Conservation (phyloP, 2,329 filamentous ascomycete genomes). For the Colletotrichum incanum region DNA sequence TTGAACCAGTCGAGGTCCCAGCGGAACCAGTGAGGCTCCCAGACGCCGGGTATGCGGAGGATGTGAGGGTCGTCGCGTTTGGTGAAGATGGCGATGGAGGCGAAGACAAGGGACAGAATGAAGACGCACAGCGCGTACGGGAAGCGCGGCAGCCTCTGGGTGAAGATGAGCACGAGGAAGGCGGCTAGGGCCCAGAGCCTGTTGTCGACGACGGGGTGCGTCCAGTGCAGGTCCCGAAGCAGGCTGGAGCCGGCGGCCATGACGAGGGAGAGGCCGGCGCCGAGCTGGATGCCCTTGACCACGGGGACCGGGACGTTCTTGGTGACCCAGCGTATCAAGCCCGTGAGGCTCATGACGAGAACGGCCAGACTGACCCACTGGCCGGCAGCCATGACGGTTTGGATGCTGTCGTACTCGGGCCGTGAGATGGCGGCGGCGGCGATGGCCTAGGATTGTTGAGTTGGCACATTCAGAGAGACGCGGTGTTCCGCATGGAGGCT, state of each 20-base stretch:
- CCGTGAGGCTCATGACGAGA: constrained; percentile 83
- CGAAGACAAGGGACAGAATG: constrained; percentile 76
- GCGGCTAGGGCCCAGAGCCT: constrained; percentile 82
- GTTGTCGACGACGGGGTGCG: constrained; percentile 80
- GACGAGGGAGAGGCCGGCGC: constrained; percentile 87
- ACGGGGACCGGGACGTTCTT: constrained; percentile 86
- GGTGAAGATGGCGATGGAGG: constrained; percentile 59
- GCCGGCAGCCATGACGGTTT: constrained; percentile 85
- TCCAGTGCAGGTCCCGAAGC: constrained; percentile 79
- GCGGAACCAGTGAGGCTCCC: constrained; percentile 69
- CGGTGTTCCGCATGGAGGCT: not conserved
- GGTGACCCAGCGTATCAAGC: constrained; percentile 82
- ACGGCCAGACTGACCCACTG: constrained; percentile 81
- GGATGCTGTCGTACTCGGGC: constrained; percentile 64
- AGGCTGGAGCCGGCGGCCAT: constrained; percentile 82
- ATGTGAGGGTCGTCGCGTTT: constrained; percentile 45
- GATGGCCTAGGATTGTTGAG: constrained; percentile 73
- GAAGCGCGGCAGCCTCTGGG: constrained; percentile 75
- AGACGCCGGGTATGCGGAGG: constrained; percentile 71
- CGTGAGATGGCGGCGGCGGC: constrained; percentile 88
- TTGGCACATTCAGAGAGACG: not conserved
- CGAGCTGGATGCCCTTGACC: constrained; percentile 95
- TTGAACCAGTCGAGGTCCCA: constrained; percentile 59
- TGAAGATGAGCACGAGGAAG: constrained; percentile 79
- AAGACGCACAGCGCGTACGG: constrained; percentile 87